These are phyloP conservation scores for Sarocladium strictum DNA, from an alignment of 2,329 filamentous ascomycete genomes.

Conservation along the genomic window DNA sequence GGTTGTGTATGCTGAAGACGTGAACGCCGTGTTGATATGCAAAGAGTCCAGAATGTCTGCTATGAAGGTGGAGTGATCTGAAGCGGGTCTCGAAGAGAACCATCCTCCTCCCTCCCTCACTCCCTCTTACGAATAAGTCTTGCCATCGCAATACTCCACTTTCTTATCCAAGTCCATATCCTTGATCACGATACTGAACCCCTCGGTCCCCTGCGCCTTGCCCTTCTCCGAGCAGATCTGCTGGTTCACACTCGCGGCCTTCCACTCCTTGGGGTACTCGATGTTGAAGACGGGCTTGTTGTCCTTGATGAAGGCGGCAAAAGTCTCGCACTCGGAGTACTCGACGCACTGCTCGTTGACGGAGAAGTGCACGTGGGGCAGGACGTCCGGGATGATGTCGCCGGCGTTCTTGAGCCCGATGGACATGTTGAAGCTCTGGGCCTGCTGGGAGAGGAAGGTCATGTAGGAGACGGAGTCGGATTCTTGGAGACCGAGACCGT, in stretches of 20 bases:
- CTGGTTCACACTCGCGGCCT: background rate
- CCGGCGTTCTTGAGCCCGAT: slow-evolving; percentile 65
- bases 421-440: slow-evolving; percentile 48
- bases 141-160: slow-evolving; percentile 48
- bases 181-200: slow-evolving; percentile 62
- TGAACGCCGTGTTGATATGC: background rate
- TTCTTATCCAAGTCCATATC: slow-evolving; percentile 58
- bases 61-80: too few species aligned
- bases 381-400: slow-evolving; percentile 45
- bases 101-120: too few species aligned
- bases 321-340: slow-evolving; percentile 53
- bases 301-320: slow-evolving; percentile 49
- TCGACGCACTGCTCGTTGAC: slow-evolving; percentile 66
- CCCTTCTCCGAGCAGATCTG: slow-evolving; percentile 36
- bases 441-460: slow-evolving; percentile 50
- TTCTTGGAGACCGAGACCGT: slow-evolving; percentile 53
- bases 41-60: too few species aligned
- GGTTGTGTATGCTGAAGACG: background rate
- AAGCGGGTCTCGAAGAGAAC: too few species aligned
- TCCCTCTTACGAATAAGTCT: slow-evolving; percentile 18
- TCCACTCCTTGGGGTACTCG: slow-evolving; percentile 48
- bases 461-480: slow-evolving; percentile 54
- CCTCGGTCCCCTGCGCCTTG: slow-evolving; percentile 32
- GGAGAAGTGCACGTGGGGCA: slow-evolving; percentile 52
- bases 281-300: slow-evolving; percentile 68